Base-by-base conservation (phyloP, 2,329 filamentous ascomycete species). In the Ceratocystis diversiconidia region DNA sequence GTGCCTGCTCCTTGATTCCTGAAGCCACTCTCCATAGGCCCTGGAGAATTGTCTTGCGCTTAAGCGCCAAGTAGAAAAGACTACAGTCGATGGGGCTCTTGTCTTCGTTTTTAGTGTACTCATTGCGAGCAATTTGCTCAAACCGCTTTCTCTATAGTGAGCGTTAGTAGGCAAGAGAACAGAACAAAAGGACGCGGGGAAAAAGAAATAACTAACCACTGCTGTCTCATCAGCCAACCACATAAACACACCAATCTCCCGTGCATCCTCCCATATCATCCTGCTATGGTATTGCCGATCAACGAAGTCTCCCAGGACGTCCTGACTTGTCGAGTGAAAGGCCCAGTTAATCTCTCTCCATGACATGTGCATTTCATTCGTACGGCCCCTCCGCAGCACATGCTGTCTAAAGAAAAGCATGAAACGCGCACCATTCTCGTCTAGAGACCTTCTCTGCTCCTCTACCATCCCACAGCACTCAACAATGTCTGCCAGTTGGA, bases 21-120 rank as follows among this genome's bases (percentile, higher is more conserved):
- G 79, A 85, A 5, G 94, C 92, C 83, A 97, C 96, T 19, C 95
- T 85, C 94, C 94, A 99, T 0, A 99, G 79, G 0, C 91, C 92
- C 69, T 95, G 84, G 1, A 99, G 82, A 0, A 97, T 88, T 1
- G 88, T 82, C 74, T 99, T 99, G 78, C 96, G 97, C 69, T 82
- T 84, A 12, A 99, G 80, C 0, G 95, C 92, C 19, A 99, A 80
- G 73, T 97, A 99, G 76, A 88, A 95, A 7, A 99, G 77, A 69
- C 87, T 90, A 75, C 94, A 97, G 71, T 96, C 88, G 7, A 95
- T 84, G 0, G 94, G 94, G 70, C 95, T 92, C 73, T 91, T 94
- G 66, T 88, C 82, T 41, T 96, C 90, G 25, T 85, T 86, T 70
- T 89, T 90, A 17, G 90, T 91, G 74, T 97, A 99, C 72, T 97